A percentile compares a stretch with the other conserved stretches of the same genome.
Evolutionary conservation across 202 grass and related monocot species (phyloP).

Genomic region (Cymbopogon flexuosus): DNA sequence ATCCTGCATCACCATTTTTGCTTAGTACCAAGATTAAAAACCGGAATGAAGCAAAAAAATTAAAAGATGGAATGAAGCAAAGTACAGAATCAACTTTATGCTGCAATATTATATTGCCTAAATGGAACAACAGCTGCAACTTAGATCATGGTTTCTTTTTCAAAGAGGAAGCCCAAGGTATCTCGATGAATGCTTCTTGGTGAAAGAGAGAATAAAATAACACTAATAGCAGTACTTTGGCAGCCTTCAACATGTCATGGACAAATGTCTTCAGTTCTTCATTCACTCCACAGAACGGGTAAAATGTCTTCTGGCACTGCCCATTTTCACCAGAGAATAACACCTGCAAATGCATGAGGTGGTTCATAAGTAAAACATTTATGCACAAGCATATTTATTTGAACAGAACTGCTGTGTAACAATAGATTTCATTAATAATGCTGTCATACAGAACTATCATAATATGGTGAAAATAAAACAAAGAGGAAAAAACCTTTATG

Average conservation of each 20-base stretch:
- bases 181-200: background rate
- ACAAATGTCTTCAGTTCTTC: constrained; percentile 87
- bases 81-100: background rate
- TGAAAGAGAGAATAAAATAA: background rate
- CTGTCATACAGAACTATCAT: background rate
- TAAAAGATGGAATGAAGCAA: background rate
- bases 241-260: constrained; percentile 60
- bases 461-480: constrained; percentile 9
- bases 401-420: background rate
- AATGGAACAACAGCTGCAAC: background rate
- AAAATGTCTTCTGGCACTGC: constrained; percentile 64
- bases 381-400: constrained; percentile 17
- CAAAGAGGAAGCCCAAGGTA: background rate
- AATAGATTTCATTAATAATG: background rate
- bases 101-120: background rate
- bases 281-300: constrained; percentile 82
- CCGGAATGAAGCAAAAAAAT: background rate
- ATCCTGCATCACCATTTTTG: constrained; percentile 41
- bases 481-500: background rate
- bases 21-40: background rate
- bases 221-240: constrained; percentile 42
- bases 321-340: constrained; percentile 55
- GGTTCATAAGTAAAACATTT: constrained; percentile 5
- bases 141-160: background rate
- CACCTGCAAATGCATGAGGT: constrained; percentile 52